phyloP scores from a whole-genome alignment of 2,329 filamentous ascomycete genomes.

The Cladosporium halotolerans region DNA sequence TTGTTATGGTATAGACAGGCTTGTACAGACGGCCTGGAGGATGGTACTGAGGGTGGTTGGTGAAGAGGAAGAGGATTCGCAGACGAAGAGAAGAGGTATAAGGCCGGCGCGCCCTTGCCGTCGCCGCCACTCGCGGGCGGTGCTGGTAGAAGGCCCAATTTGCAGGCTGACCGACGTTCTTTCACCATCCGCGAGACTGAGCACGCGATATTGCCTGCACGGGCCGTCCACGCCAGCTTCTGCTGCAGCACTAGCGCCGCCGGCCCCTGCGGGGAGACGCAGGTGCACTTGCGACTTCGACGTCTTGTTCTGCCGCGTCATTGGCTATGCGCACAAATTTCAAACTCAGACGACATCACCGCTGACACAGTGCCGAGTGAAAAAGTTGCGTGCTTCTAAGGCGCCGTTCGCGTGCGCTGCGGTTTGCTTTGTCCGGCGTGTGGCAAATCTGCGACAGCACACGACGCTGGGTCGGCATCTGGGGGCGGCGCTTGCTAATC shows the following conservation, averaged over 20 bases:
- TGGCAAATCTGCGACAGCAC: background rate
- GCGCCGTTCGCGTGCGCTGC: background rate
- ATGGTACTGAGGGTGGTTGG: background rate
- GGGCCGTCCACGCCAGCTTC: too few species aligned
- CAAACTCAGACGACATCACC: conserved; percentile 14
- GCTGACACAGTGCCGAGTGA: conserved; percentile 13
- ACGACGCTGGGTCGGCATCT: too few species aligned
- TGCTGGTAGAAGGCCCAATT: too few species aligned
- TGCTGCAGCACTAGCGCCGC: too few species aligned
- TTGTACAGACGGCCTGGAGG: background rate
- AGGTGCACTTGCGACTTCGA: background rate
- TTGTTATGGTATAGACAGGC: background rate
- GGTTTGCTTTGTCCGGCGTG: background rate
- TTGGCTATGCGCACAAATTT: conserved; percentile 12
- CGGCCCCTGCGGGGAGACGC: background rate
- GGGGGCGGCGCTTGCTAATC: background rate
- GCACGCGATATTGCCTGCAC: background rate
- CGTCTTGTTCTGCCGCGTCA: background rate
- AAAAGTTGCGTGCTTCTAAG: conserved; percentile 14
- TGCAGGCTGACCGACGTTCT: background rate
- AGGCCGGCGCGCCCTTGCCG: background rate
- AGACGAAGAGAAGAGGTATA: background rate
- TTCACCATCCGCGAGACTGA: background rate
- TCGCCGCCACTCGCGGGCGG: background rate
- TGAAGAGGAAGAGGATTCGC: background rate